Base-by-base conservation (phyloP, 768 basidiomycete genomes). In the Mycena haematopus region DNA sequence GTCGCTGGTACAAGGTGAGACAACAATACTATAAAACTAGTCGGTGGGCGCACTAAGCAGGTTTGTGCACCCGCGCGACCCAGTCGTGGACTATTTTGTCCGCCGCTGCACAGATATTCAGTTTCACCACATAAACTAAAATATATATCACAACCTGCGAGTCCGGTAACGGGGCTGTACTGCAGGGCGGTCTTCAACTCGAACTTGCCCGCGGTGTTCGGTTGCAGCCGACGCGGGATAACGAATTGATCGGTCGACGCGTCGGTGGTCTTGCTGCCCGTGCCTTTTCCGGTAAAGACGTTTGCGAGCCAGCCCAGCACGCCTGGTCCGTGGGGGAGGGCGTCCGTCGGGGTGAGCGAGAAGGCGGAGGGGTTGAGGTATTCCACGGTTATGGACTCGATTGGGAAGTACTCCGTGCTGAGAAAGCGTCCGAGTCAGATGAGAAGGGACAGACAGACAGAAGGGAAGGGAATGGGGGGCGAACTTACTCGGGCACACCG, bases 151-250 rank as follows among this genome's bases (percentile, higher is more conserved):
- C 21, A 22, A 65, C 78, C 74, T 2, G 79, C 71, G 11, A 85
- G 72, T 10, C 87, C 87, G 14, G 62, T 74, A n/a, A 69, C 73
- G 35, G 67, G 66, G 58, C 81, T 79, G 67, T 89, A 90, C 70
- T 88, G 86, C 8, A 90, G 75, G 13, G 85, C 80, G 15, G 70
- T 74, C 0, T 79, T 73, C 2, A 90, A 76, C 70, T 86, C 84
- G 45, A 86, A 71, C 53, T 77, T 72, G 45, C 71, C 54, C 44
- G 73, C 65, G 29, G 67, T 52, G 15, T 68, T 62, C 1, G 79
- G 68, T 65, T 75, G 44, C 49, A 64, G 46, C n/a, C 66, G 62
- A 19, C 66, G 66, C 5, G 66, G 62, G 15, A 67, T 58, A 27
- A 60, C 59, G 42, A 57, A 67, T 53, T 63, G 58, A n/a, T 42